Conservation (phyloP, 2,329 filamentous ascomycete species). For the Fusarium pseudograminearum region DNA sequence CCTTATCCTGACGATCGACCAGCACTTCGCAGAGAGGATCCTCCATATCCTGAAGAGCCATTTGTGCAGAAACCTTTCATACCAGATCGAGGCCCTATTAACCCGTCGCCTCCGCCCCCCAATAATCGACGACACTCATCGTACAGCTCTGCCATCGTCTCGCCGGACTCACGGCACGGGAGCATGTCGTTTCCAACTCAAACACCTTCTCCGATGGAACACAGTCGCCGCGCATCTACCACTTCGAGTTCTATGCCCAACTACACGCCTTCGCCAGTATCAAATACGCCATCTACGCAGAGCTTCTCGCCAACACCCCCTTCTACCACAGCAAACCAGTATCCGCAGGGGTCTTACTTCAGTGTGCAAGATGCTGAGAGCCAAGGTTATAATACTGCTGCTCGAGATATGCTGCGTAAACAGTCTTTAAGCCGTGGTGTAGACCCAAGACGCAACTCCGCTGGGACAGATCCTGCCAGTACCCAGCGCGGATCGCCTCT, state of each 20-base stretch:
- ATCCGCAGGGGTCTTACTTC: constrained; percentile 41
- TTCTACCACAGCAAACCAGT: constrained; percentile 24
- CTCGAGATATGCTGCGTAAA: constrained; percentile 44
- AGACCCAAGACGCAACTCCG: constrained; percentile 40
- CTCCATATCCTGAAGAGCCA: constrained; percentile 35
- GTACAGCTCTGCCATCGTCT: constrained; percentile 44
- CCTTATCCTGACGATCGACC: constrained; percentile 30
- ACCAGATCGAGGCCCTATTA: background rate
- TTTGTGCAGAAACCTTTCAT: constrained; percentile 5
- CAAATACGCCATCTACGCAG: constrained; percentile 32
- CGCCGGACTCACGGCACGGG: constrained; percentile 45
- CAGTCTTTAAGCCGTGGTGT: constrained; percentile 38
- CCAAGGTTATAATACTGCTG: constrained; percentile 39
- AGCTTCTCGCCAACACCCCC: constrained; percentile 37
- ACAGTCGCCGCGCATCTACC: constrained; percentile 33
- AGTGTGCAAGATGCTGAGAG: constrained; percentile 29
- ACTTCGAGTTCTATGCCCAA: constrained; percentile 37
- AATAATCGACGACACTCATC: constrained; percentile 46
- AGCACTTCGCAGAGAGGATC: background rate
- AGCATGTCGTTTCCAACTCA: constrained; percentile 46
- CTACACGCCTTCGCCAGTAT: constrained; percentile 45
- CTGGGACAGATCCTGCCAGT: constrained; percentile 33
- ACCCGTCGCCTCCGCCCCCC: background rate
- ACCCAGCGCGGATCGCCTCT: constrained; percentile 30
- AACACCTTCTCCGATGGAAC: constrained; percentile 50